A percentile compares a stretch with the other conserved stretches of the same genome.
phyloP scores from a whole-genome alignment of 495 filamentous ascomycete species.

The Aspergillus biplanus region DNA sequence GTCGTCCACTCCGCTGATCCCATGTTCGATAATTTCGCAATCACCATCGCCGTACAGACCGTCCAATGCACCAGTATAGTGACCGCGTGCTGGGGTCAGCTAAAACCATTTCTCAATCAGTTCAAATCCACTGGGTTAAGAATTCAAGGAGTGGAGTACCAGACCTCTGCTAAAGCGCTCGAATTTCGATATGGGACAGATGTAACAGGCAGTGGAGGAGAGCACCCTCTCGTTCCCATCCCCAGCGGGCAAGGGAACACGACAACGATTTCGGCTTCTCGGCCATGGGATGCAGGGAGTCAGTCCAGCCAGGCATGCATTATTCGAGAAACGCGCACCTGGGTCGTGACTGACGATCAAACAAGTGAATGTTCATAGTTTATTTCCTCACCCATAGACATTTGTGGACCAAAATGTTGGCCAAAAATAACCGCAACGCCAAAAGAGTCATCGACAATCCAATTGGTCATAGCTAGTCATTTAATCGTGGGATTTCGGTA shows the following conservation, averaged over 20 bases:
- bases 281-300: constrained; percentile 14
- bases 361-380: neutral
- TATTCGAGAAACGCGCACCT: constrained; percentile 20
- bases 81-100: constrained; percentile 34
- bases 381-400: neutral
- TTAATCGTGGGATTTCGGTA: too few species aligned
- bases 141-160: constrained; percentile 28
- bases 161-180: constrained; percentile 2
- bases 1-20: constrained; percentile 23
- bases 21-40: constrained; percentile 21
- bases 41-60: constrained; percentile 25
- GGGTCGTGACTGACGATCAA: neutral
- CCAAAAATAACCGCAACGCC: too few species aligned
- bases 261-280: constrained; percentile 15
- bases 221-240: constrained; percentile 11
- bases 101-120: constrained; percentile 34
- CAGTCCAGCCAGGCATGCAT: constrained; percentile 18
- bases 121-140: constrained; percentile 30
- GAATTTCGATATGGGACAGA: constrained; percentile 6
- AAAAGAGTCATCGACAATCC: too few species aligned
- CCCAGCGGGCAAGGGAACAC: constrained; percentile 12
- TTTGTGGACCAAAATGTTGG: too few species aligned
- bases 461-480: too few species aligned
- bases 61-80: constrained; percentile 31
- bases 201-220: neutral